Conservation (phyloP, 345 rosid genomes). For the Moricandia moricandioides region DNA sequence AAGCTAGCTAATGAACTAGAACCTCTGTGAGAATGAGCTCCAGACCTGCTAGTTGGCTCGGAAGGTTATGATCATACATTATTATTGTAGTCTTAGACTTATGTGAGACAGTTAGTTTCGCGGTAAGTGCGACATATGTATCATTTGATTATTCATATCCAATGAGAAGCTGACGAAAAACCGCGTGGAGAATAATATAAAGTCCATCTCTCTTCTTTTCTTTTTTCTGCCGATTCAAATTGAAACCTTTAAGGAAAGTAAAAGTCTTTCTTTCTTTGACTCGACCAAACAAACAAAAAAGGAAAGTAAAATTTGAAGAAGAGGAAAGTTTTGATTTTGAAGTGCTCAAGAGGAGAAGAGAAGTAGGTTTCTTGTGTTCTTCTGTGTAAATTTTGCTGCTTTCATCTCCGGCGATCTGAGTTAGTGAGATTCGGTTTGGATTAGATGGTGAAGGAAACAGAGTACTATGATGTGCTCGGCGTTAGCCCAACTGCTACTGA, state of each 20-base stretch:
- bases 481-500: slow-evolving; percentile 90
- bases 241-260: background rate
- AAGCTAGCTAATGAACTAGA: background rate
- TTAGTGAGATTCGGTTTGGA: slow-evolving; percentile 13
- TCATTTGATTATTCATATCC: background rate
- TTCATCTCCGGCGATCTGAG: background rate
- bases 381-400: background rate
- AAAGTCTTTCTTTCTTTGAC: slow-evolving; percentile 33
- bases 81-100: background rate
- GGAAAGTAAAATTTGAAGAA: background rate
- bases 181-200: slow-evolving; percentile 31
- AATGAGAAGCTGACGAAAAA: slow-evolving; percentile 34
- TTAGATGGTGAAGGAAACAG: slow-evolving; percentile 88
- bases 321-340: slow-evolving; percentile 1
- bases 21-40: background rate
- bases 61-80: background rate
- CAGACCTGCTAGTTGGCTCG: background rate
- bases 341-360: background rate
- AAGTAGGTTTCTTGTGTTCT: background rate
- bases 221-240: slow-evolving; percentile 14
- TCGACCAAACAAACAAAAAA: background rate
- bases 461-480: slow-evolving; percentile 89
- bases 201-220: background rate
- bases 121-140: background rate
- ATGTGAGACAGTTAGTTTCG: background rate